Conservation (phyloP, 441 rosid genomes). For the Gossypium schwendimanii region DNA sequence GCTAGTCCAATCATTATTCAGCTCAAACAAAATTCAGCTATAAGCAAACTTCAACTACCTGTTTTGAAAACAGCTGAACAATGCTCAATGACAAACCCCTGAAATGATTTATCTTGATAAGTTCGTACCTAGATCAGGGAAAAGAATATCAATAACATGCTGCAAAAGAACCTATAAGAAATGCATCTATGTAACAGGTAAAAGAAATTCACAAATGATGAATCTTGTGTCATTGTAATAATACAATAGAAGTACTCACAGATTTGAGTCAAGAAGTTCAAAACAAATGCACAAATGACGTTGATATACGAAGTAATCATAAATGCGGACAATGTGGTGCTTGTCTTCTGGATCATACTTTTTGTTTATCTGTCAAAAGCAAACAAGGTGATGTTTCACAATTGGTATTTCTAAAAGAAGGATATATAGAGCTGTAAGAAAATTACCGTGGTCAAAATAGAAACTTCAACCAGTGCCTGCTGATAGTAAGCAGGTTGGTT, state of each 20-base stretch:
- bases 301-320: slow-evolving; percentile 82
- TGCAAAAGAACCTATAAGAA: slow-evolving; percentile 11
- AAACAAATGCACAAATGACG: slow-evolving; percentile 96
- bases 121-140: slow-evolving; percentile 68
- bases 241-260: slow-evolving; percentile 48
- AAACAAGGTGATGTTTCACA: slow-evolving; percentile 19
- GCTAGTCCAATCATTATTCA: slow-evolving; percentile 10
- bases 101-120: slow-evolving; percentile 89
- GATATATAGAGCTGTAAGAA: slow-evolving; percentile 12
- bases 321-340: slow-evolving; percentile 96
- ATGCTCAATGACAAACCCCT: slow-evolving; percentile 92
- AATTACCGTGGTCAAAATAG: slow-evolving; percentile 84
- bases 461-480: slow-evolving; percentile 97
- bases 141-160: slow-evolving; percentile 20
- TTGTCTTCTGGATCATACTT: slow-evolving; percentile 98
- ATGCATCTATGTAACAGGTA: neutral
- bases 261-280: slow-evolving; percentile 91
- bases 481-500: slow-evolving; percentile 98
- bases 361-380: slow-evolving; percentile 71
- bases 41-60: slow-evolving; percentile 43
- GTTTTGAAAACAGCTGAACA: slow-evolving; percentile 93
- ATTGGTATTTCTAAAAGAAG: slow-evolving; percentile 10
- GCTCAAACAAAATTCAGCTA: neutral
- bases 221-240: neutral
- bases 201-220: slow-evolving; percentile 13